Percentiles rank a stretch among this genome's conserved stretches.
phyloP scores from a whole-genome alignment of 176 grass and related monocot species.

The Panicum miliaceum region DNA sequence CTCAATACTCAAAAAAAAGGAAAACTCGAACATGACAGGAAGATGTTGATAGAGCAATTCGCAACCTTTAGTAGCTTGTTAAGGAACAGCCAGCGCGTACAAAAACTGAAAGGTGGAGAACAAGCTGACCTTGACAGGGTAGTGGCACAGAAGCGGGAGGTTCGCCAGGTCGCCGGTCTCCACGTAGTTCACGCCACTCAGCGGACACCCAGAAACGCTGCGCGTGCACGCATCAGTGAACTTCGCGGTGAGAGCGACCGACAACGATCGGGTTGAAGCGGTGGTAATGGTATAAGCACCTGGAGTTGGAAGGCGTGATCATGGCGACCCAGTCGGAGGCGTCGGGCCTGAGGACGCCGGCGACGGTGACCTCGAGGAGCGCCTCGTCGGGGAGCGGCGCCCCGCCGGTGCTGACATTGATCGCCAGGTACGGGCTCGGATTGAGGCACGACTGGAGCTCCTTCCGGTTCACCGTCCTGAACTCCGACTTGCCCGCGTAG shows the following conservation, averaged over 20 bases:
- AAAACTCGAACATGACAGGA: neutral
- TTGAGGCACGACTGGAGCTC: slow-evolving; percentile 45
- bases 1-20: neutral
- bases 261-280: neutral
- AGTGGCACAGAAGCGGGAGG: slow-evolving; percentile 86
- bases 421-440: slow-evolving; percentile 56
- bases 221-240: neutral
- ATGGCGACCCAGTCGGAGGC: slow-evolving; percentile 74
- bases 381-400: slow-evolving; percentile 58
- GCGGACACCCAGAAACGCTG: slow-evolving; percentile 63
- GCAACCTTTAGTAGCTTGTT: neutral
- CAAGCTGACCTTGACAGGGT: slow-evolving; percentile 77
- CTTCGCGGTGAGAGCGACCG: neutral
- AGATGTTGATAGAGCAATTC: too few species aligned
- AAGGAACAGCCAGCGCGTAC: neutral
- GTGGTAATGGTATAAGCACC: slow-evolving; percentile 17
- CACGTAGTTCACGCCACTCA: slow-evolving; percentile 51
- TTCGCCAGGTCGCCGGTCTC: slow-evolving; percentile 69
- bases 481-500: slow-evolving; percentile 69
- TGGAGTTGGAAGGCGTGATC: slow-evolving; percentile 82
- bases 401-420: slow-evolving; percentile 41
- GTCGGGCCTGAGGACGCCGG: slow-evolving; percentile 52
- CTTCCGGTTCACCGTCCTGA: slow-evolving; percentile 77
- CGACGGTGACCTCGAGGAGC: slow-evolving; percentile 63
- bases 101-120: neutral